Evolutionary conservation across 2,329 filamentous ascomycete genomes (phyloP).

Genomic region (Pseudogymnoascus sp.): DNA sequence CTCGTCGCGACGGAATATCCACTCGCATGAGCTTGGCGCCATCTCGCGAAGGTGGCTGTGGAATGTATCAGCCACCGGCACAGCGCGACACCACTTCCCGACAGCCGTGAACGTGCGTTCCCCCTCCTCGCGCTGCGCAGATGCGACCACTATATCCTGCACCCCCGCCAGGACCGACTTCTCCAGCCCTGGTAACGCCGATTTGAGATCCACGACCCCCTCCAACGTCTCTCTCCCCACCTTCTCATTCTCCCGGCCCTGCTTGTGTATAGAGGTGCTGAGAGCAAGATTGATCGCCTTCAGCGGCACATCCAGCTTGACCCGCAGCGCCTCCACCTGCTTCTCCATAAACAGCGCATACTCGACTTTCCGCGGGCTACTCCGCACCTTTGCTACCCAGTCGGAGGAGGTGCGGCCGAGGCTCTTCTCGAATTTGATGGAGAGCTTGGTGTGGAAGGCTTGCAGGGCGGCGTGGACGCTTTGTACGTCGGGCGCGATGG

Average conservation of each 20-base stretch:
- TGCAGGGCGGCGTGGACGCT: background rate
- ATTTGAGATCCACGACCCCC: background rate
- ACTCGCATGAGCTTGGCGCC: background rate
- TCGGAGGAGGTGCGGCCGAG: background rate
- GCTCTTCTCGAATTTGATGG: background rate
- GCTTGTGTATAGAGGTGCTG: background rate
- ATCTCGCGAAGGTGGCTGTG: background rate
- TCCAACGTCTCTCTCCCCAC: background rate
- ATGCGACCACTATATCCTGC: background rate
- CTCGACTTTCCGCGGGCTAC: background rate
- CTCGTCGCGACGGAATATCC: background rate
- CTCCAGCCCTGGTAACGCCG: background rate
- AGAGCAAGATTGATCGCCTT: background rate
- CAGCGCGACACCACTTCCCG: background rate
- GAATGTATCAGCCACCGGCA: background rate
- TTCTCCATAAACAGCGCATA: slow-evolving; percentile 4
- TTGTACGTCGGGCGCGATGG: background rate
- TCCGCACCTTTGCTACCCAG: background rate
- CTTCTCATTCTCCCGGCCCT: background rate
- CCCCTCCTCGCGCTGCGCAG: background rate
- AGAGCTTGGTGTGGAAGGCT: slow-evolving; percentile 1
- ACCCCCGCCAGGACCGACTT: background rate
- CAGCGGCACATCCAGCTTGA: background rate
- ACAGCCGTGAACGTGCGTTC: background rate
- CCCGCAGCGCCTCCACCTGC: background rate